Evolutionary conservation across 1,284 basidiomycete species (phyloP).

Genomic region (Heterobasidion occidentale): DNA sequence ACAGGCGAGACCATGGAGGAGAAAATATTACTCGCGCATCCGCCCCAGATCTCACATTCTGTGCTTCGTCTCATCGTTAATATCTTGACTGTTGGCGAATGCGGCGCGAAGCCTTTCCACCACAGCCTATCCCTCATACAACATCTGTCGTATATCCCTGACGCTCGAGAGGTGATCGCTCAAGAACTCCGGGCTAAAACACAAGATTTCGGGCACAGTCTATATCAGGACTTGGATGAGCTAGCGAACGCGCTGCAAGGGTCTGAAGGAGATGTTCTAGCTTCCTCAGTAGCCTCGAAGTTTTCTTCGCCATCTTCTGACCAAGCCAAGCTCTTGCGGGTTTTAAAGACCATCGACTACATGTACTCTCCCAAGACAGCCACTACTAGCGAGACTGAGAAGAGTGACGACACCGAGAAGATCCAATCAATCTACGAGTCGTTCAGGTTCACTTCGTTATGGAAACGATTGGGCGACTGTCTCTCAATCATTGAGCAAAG

Average conservation of each 20-base stretch:
- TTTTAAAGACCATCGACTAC: constrained; percentile 94
- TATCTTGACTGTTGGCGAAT: constrained; percentile 89
- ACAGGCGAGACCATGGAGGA: constrained; percentile 41
- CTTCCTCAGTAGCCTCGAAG: constrained; percentile 69
- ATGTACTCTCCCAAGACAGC: constrained; percentile 74
- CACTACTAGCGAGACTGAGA: constrained; percentile 28
- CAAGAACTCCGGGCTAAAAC: constrained; percentile 80
- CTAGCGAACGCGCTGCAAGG: constrained; percentile 58
- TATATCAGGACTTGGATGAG: constrained; percentile 72
- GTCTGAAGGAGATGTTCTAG: constrained; percentile 45
- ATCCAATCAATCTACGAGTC: constrained; percentile 82
- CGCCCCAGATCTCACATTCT: constrained; percentile 76
- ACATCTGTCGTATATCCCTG: constrained; percentile 80
- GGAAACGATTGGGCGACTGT: constrained; percentile 83
- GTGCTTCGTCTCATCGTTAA: constrained; percentile 88
- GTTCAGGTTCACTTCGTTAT: constrained; percentile 81
- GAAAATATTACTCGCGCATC: constrained; percentile 57
- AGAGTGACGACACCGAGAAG: constrained; percentile 56
- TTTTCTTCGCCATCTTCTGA: constrained; percentile 89
- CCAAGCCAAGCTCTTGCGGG: constrained; percentile 87
- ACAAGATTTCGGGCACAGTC: constrained; percentile 73
- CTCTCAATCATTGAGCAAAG: constrained; percentile 77
- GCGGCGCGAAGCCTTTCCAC: constrained; percentile 90
- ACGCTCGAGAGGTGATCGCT: constrained; percentile 81
- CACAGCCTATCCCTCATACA: constrained; percentile 86